A percentile compares a stretch with the other conserved stretches of the same genome.
These are phyloP conservation scores for Hypoxylon perforatum DNA, from an alignment of 495 filamentous ascomycete species.

Conservation along the genomic window DNA sequence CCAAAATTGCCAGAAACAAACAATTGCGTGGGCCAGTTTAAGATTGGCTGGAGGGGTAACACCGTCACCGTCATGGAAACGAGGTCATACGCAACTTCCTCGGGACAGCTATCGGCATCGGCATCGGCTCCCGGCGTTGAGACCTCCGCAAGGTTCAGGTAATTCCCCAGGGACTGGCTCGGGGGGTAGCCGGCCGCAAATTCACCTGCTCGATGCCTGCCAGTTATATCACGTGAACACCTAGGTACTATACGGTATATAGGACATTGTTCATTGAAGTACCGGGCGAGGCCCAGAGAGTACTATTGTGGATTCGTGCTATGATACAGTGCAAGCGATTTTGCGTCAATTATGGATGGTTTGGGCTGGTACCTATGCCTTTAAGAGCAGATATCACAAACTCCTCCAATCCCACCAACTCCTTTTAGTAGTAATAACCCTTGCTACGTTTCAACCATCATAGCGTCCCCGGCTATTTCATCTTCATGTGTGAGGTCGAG, in stretches of 20 bases:
- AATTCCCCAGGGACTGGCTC: background rate
- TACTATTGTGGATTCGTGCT: conserved; percentile 16
- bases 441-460: conserved; percentile 42
- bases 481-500: conserved; percentile 72
- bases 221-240: background rate
- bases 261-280: background rate
- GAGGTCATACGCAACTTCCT: conserved; percentile 31
- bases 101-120: background rate
- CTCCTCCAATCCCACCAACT: conserved; percentile 20
- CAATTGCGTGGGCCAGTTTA: conserved; percentile 13
- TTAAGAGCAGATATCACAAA: conserved; percentile 5
- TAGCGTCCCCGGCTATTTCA: conserved; percentile 48
- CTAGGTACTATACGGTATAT: background rate
- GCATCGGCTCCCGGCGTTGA: too few species aligned
- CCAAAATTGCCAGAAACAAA: conserved; percentile 11
- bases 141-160: too few species aligned
- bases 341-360: conserved; percentile 4
- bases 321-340: conserved; percentile 37
- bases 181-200: background rate
- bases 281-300: background rate
- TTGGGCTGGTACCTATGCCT: conserved; percentile 19
- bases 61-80: conserved; percentile 6
- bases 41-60: conserved; percentile 17
- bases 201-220: background rate
- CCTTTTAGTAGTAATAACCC: conserved; percentile 10